Conservation (phyloP, 1,284 basidiomycete genomes). For the Ceratobasidium sp. region DNA sequence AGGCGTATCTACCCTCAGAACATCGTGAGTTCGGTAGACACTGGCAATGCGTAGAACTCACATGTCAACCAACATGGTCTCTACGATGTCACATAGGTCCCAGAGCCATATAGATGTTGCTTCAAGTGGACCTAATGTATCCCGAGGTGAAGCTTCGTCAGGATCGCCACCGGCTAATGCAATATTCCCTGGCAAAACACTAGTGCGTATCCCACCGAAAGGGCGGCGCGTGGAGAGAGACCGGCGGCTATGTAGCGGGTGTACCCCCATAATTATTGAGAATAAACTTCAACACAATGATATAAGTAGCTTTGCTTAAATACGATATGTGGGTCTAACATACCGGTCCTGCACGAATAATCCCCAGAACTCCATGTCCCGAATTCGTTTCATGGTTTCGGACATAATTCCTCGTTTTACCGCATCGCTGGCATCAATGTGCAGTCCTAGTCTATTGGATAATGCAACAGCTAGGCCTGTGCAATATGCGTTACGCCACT, state of each 20-base stretch:
- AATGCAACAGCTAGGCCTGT: slow-evolving; percentile 34
- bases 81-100: slow-evolving; percentile 31
- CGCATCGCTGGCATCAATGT: slow-evolving; percentile 34
- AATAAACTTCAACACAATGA: background rate
- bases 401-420: slow-evolving; percentile 29
- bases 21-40: background rate
- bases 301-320: background rate
- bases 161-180: slow-evolving; percentile 34
- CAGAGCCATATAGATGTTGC: background rate
- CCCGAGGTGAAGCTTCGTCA: background rate
- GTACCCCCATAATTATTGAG: slow-evolving; percentile 31
- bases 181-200: slow-evolving; percentile 7
- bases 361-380: slow-evolving; percentile 27
- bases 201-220: slow-evolving; percentile 12
- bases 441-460: slow-evolving; percentile 33
- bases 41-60: background rate
- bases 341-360: slow-evolving; percentile 25
- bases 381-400: slow-evolving; percentile 10
- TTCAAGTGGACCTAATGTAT: background rate
- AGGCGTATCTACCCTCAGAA: slow-evolving; percentile 8
- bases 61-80: slow-evolving; percentile 32
- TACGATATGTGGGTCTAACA: background rate
- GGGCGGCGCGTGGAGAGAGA: slow-evolving; percentile 19
- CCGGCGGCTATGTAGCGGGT: slow-evolving; percentile 26
- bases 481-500: background rate